Percentiles rank a stretch among this genome's conserved stretches.
These are phyloP conservation scores for Pseudovirgaria hyperparasitica DNA, from an alignment of 2,329 filamentous ascomycete species.

Conservation along the genomic window DNA sequence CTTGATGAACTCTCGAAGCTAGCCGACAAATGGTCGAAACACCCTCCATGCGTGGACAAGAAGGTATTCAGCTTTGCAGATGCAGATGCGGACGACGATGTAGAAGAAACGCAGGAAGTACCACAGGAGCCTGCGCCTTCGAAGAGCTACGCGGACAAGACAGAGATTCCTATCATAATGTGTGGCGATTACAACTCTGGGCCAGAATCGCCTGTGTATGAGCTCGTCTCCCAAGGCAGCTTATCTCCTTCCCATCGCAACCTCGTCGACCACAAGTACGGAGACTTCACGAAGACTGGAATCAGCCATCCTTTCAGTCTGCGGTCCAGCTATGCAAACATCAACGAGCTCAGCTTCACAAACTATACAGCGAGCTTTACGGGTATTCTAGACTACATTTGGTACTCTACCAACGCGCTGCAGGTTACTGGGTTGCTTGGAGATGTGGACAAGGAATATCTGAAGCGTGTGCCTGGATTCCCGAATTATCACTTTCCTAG, in stretches of 20 bases:
- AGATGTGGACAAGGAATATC: slow-evolving; percentile 72
- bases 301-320: slow-evolving; percentile 92
- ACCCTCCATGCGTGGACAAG: slow-evolving; percentile 74
- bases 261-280: slow-evolving; percentile 70
- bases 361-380: slow-evolving; percentile 94
- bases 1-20: slow-evolving; percentile 85
- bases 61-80: slow-evolving; percentile 35
- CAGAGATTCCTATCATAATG: slow-evolving; percentile 79
- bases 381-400: slow-evolving; percentile 92
- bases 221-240: slow-evolving; percentile 70
- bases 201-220: slow-evolving; percentile 77
- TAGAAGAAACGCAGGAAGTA: slow-evolving; percentile 35
- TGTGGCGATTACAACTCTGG: slow-evolving; percentile 96
- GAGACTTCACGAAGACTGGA: slow-evolving; percentile 81
- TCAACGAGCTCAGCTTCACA: slow-evolving; percentile 82
- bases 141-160: slow-evolving; percentile 72
- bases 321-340: slow-evolving; percentile 75
- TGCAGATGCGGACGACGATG: slow-evolving; percentile 36
- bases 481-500: slow-evolving; percentile 91
- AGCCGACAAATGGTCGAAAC: slow-evolving; percentile 72
- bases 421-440: slow-evolving; percentile 76
- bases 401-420: slow-evolving; percentile 86
- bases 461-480: slow-evolving; percentile 79
- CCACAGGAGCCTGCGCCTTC: slow-evolving; percentile 62
- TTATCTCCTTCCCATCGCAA: slow-evolving; percentile 71